Conservation (phyloP, 345 rosid genomes). For the Leavenworthia alabamica region DNA sequence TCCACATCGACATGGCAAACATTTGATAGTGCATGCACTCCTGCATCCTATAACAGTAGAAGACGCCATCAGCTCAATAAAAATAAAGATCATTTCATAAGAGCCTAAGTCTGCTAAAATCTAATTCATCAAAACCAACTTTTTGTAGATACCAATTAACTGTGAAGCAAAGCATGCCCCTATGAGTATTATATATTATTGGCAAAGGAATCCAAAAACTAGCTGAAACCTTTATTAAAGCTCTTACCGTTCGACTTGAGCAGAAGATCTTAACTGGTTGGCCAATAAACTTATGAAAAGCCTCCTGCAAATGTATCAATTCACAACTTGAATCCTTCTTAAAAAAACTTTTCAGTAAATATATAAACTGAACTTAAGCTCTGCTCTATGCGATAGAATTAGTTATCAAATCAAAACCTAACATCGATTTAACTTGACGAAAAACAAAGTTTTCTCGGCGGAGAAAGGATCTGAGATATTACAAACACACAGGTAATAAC, state of each 20-base stretch:
- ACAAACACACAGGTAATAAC: constrained; percentile 28
- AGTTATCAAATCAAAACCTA: not conserved
- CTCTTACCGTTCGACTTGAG: constrained; percentile 84
- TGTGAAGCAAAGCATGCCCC: not conserved
- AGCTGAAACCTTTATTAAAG: not conserved
- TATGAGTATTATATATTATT: not conserved
- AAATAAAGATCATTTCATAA: not conserved
- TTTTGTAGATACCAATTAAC: not conserved
- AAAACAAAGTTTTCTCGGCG: not conserved
- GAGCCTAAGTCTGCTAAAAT: not conserved
- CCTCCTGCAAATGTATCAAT: constrained; percentile 47
- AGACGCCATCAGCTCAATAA: not conserved
- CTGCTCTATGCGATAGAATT: not conserved
- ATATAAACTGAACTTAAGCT: not conserved
- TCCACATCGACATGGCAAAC: constrained; percentile 95
- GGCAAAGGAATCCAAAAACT: constrained; percentile 4
- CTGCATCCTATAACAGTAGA: constrained; percentile 58
- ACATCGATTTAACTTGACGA: not conserved
- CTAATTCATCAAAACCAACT: not conserved
- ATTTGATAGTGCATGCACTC: constrained; percentile 90
- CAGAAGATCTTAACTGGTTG: constrained; percentile 69
- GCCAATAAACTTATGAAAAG: constrained; percentile 76
- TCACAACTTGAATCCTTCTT: not conserved
- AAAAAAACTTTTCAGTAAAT: not conserved
- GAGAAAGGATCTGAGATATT: not conserved